These are phyloP conservation scores for Quillaja saponaria DNA, from an alignment of 306 rosid genomes.

Conservation along the genomic window DNA sequence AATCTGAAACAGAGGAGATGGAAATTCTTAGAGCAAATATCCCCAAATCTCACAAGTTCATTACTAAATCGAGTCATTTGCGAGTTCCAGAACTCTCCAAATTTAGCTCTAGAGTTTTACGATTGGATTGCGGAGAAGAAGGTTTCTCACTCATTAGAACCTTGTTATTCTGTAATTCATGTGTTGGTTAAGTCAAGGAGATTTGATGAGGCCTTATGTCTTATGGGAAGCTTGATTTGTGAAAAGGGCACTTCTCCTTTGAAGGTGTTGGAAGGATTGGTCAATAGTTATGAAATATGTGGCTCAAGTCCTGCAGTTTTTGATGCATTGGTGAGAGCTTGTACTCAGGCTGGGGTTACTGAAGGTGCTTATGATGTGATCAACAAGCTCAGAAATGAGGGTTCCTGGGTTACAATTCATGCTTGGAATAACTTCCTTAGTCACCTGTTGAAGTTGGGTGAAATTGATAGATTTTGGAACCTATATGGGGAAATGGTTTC, in stretches of 20 bases:
- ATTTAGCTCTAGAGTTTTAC: constrained; percentile 52
- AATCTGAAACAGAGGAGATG: constrained; percentile 51
- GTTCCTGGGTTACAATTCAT: constrained; percentile 48
- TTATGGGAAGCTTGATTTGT: constrained; percentile 42
- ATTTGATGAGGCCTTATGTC: constrained; percentile 45
- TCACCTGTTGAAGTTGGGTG: constrained; percentile 46
- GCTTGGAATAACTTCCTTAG: constrained; percentile 65
- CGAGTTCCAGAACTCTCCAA: constrained; percentile 48
- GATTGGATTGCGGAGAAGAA: constrained; percentile 38
- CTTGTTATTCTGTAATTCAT: constrained; percentile 50
- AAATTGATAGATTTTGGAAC: constrained; percentile 50
- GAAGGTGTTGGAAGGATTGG: constrained; percentile 49
- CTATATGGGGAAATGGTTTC: constrained; percentile 53
- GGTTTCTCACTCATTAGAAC: constrained; percentile 38
- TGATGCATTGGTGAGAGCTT: constrained; percentile 62
- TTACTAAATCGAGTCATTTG: constrained; percentile 46
- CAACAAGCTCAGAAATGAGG: constrained; percentile 33
- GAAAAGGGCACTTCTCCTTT: constrained; percentile 35
- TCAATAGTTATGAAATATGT: constrained; percentile 33
- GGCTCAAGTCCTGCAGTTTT: constrained; percentile 44
- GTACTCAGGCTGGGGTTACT: constrained; percentile 42
- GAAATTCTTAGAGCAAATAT: constrained; percentile 46
- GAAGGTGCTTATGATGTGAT: constrained; percentile 58
- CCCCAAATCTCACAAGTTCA: constrained; percentile 38
- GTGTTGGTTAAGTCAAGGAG: constrained; percentile 53